Percentiles rank a stretch among this genome's conserved stretches.
phyloP scores from a whole-genome alignment of 768 basidiomycete species.

The Suillus plorans region DNA sequence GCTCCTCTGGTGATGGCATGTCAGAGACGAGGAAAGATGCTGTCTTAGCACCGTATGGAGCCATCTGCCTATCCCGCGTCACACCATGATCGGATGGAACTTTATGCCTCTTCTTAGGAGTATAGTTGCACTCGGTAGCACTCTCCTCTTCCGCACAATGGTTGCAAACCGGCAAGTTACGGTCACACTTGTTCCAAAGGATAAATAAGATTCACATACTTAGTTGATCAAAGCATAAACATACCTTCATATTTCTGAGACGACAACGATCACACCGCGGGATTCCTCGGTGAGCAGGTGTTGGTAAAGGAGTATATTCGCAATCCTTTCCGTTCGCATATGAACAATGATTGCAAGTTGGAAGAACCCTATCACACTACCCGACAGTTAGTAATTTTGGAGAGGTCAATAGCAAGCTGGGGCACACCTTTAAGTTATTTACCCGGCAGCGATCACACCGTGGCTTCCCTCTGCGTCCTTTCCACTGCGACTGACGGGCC shows the following conservation, averaged over 20 bases:
- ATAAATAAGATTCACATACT: conserved; percentile 6
- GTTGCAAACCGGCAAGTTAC: conserved; percentile 70
- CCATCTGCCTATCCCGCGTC: conserved; percentile 35
- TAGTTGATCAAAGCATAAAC: conserved; percentile 13
- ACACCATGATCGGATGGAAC: conserved; percentile 43
- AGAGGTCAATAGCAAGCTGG: conserved; percentile 2
- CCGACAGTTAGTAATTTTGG: conserved; percentile 14
- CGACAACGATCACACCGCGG: conserved; percentile 75
- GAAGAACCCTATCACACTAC: conserved; percentile 70
- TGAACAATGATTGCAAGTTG: conserved; percentile 70
- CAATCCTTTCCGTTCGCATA: conserved; percentile 66
- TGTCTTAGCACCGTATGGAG: conserved; percentile 45
- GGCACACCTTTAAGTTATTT: conserved; percentile 68
- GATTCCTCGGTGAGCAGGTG: conserved; percentile 73
- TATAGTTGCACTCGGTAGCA: conserved; percentile 63
- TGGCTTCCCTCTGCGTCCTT: conserved; percentile 72
- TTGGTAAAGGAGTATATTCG: conserved; percentile 71
- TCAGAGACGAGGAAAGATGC: conserved; percentile 50
- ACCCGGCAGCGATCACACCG: conserved; percentile 72
- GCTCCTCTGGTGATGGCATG: conserved; percentile 33
- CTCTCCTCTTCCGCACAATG: conserved; percentile 55
- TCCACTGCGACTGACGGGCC: conserved; percentile 73
- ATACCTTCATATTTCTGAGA: conserved; percentile 62
- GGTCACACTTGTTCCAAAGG: conserved; percentile 53
- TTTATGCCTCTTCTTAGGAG: conserved; percentile 68